Percentiles rank a stretch among this genome's conserved stretches.
These are phyloP conservation scores for Boechera divaricarpa DNA, from an alignment of 345 rosid species.

Conservation along the genomic window DNA sequence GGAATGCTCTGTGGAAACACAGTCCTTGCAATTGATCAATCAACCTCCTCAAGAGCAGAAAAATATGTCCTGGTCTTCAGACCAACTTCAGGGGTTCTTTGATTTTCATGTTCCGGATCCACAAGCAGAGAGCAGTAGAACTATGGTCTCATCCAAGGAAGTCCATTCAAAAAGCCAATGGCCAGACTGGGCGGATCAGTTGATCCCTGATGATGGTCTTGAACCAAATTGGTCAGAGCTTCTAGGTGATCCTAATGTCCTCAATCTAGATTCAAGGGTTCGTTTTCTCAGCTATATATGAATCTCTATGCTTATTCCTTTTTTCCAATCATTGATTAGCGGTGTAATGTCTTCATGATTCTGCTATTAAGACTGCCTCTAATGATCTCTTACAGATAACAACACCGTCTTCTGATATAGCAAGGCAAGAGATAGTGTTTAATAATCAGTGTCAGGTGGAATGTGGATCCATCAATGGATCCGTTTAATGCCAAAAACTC, in stretches of 20 bases:
- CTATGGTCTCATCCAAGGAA: slow-evolving; percentile 50
- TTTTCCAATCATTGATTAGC: not conserved
- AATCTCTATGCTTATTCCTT: slow-evolving; percentile 16
- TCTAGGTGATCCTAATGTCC: slow-evolving; percentile 54
- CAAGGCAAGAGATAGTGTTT: slow-evolving; percentile 47
- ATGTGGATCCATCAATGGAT: slow-evolving; percentile 48
- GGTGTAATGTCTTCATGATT: slow-evolving; percentile 1
- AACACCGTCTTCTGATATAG: slow-evolving; percentile 43
- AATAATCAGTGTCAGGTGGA: slow-evolving; percentile 50
- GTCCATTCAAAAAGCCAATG: slow-evolving; percentile 55
- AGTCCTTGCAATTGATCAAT: slow-evolving; percentile 42
- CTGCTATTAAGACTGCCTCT: not conserved
- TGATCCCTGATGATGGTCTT: slow-evolving; percentile 64
- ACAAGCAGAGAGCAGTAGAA: slow-evolving; percentile 52
- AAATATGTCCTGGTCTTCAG: slow-evolving; percentile 58
- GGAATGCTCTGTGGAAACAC: slow-evolving; percentile 49
- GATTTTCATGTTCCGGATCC: slow-evolving; percentile 56
- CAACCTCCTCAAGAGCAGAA: slow-evolving; percentile 51
- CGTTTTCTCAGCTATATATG: slow-evolving; percentile 12
- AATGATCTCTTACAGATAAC: slow-evolving; percentile 43
- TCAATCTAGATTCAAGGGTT: slow-evolving; percentile 65
- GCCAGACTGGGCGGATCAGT: slow-evolving; percentile 73
- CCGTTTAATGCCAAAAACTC: slow-evolving; percentile 39
- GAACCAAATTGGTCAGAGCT: slow-evolving; percentile 77
- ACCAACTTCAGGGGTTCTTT: slow-evolving; percentile 58